phyloP scores from a whole-genome alignment of 352 stramenopile genomes.

The Phytophthora agathidicida region DNA sequence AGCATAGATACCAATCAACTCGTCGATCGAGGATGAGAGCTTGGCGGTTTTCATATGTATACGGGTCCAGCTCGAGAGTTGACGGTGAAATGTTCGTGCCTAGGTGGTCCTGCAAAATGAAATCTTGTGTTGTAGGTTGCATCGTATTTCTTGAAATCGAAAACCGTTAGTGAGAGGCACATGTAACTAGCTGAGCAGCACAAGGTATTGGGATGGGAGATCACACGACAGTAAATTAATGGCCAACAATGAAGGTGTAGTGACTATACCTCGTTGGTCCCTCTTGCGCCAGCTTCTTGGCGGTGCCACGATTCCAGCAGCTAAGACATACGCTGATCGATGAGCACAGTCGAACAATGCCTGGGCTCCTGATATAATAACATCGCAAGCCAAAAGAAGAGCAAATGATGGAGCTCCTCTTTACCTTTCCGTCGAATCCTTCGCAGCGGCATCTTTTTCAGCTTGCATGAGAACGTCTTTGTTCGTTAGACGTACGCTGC shows the following conservation, averaged over 20 bases:
- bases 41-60: constrained; percentile 52
- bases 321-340: constrained; percentile 35
- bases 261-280: constrained; percentile 46
- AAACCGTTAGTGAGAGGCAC: constrained; percentile 24
- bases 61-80: constrained; percentile 53
- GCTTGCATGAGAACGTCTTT: constrained; percentile 78
- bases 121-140: constrained; percentile 1
- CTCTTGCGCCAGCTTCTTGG: constrained; percentile 37
- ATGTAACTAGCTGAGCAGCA: neutral
- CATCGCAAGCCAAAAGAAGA: constrained; percentile 8
- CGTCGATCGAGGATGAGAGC: constrained; percentile 44
- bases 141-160: constrained; percentile 23
- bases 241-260: constrained; percentile 9
- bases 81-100: neutral
- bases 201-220: constrained; percentile 26
- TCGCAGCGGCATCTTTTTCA: constrained; percentile 30
- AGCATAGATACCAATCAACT: constrained; percentile 55
- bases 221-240: constrained; percentile 22
- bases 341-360: constrained; percentile 29
- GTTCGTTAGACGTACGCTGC: constrained; percentile 66
- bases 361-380: constrained; percentile 24
- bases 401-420: constrained; percentile 11
- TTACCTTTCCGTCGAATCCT: constrained; percentile 50
- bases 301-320: constrained; percentile 20
- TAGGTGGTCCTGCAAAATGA: neutral